These are phyloP conservation scores for Fusarium redolens DNA, from an alignment of 2,329 filamentous ascomycete genomes.

Conservation along the genomic window DNA sequence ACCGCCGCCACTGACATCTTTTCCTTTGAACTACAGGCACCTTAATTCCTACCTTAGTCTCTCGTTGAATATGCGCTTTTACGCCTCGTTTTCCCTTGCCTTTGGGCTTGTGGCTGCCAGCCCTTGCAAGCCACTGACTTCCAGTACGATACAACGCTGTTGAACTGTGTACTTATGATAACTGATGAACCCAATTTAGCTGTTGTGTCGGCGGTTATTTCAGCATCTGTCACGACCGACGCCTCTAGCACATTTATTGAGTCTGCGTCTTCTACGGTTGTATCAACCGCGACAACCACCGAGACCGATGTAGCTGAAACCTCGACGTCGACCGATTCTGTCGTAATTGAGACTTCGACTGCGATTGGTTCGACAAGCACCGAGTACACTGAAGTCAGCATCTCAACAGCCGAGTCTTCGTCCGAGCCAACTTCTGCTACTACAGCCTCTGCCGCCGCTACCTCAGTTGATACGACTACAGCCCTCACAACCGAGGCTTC, in stretches of 20 bases:
- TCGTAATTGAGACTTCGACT: neutral
- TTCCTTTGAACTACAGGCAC: neutral
- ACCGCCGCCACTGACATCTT: neutral
- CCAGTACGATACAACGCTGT: neutral
- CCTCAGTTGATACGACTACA: neutral
- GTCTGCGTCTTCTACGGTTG: neutral
- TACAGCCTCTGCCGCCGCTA: neutral
- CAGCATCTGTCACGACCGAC: accelerated
- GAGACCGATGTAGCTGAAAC: neutral
- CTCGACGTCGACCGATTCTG: neutral
- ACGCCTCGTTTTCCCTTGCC: neutral
- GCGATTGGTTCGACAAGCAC: neutral
- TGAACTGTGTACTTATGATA: accelerated
- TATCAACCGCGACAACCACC: neutral
- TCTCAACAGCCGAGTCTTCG: neutral
- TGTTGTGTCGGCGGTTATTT: neutral
- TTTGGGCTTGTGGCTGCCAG: neutral
- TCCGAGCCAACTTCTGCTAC: neutral
- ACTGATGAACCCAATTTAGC: neutral
- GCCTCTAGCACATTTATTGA: neutral
- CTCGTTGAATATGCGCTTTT: neutral
- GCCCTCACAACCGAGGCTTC: too few relatives aligned
- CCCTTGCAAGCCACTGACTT: neutral
- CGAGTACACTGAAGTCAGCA: neutral
- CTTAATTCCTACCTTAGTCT: neutral